Percentiles rank a stretch among this genome's conserved stretches.
phyloP scores from a whole-genome alignment of 257 asterid species.

The Gentiana dahurica region DNA sequence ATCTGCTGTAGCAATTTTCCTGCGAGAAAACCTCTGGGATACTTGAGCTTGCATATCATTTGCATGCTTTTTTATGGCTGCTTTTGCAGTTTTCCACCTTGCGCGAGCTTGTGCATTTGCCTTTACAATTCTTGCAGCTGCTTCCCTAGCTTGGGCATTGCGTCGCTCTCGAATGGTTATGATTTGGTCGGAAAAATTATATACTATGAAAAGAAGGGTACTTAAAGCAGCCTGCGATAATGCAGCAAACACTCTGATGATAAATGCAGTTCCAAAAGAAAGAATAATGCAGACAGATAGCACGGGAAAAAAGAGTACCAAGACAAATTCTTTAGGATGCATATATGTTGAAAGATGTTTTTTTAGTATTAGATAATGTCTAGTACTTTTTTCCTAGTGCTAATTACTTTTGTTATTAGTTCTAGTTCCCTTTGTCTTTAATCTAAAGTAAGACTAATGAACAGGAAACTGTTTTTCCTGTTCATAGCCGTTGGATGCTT shows the following conservation, averaged over 20 bases:
- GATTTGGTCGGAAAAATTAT: slow-evolving; percentile 87
- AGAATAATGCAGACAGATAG: slow-evolving; percentile 4
- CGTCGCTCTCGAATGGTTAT: slow-evolving; percentile 79
- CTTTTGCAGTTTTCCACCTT: slow-evolving; percentile 83
- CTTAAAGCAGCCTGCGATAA: slow-evolving; percentile 66
- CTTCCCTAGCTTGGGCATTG: slow-evolving; percentile 78
- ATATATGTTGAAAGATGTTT: no score
- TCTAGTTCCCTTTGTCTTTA: no score
- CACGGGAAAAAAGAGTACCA: background rate
- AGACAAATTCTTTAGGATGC: background rate
- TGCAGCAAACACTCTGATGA: background rate
- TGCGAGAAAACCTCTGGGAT: slow-evolving; percentile 64
- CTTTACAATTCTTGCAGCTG: slow-evolving; percentile 74
- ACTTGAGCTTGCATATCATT: slow-evolving; percentile 51
- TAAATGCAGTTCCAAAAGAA: background rate
- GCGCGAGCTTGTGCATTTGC: slow-evolving; percentile 77
- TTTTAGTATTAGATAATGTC: no score
- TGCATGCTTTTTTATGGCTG: slow-evolving; percentile 75
- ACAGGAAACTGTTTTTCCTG: no score
- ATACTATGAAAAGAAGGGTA: slow-evolving; percentile 66
- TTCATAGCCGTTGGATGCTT: no score
- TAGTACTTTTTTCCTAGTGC: no score
- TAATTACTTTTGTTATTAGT: no score
- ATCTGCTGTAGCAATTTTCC: slow-evolving; percentile 19
- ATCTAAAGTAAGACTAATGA: no score